Percentiles rank a stretch among this genome's conserved stretches.
phyloP scores from a whole-genome alignment of 768 basidiomycete species.

The Lactarius evosmus region DNA sequence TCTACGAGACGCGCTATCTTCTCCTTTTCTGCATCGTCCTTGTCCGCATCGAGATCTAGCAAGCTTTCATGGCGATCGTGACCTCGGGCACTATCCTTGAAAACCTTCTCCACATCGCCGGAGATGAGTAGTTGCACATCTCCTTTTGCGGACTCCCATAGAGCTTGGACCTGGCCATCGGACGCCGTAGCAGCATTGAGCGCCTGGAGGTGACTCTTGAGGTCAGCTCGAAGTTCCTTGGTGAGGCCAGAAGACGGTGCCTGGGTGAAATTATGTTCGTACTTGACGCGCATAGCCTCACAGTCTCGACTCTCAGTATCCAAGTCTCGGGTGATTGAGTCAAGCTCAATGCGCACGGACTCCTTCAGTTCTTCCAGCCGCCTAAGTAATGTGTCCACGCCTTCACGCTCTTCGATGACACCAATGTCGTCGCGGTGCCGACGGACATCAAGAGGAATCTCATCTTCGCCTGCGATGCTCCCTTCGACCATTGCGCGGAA shows the following conservation, averaged over 20 bases:
- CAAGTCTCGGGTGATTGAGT: slow-evolving; percentile 59
- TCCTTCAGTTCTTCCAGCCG: slow-evolving; percentile 59
- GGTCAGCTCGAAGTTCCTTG: slow-evolving; percentile 67
- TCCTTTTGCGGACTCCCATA: slow-evolving; percentile 68
- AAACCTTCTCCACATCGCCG: slow-evolving; percentile 59
- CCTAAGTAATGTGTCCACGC: slow-evolving; percentile 59
- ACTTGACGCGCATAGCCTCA: slow-evolving; percentile 83
- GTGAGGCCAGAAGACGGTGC: slow-evolving; percentile 73
- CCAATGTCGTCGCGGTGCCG: slow-evolving; percentile 73
- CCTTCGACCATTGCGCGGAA: slow-evolving; percentile 72
- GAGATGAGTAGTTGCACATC: slow-evolving; percentile 66
- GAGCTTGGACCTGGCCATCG: slow-evolving; percentile 65
- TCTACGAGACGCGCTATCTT: slow-evolving; percentile 64
- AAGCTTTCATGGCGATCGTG: slow-evolving; percentile 43
- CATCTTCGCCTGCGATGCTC: slow-evolving; percentile 56
- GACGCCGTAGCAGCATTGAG: slow-evolving; percentile 75
- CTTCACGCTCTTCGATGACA: slow-evolving; percentile 63
- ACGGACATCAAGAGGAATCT: slow-evolving; percentile 67
- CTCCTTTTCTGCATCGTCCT: slow-evolving; percentile 62
- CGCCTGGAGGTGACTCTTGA: slow-evolving; percentile 69
- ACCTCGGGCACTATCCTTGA: slow-evolving; percentile 49
- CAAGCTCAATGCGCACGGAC: slow-evolving; percentile 57
- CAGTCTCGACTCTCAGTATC: slow-evolving; percentile 85
- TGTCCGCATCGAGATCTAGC: slow-evolving; percentile 72
- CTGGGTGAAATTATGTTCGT: slow-evolving; percentile 84